These are phyloP conservation scores for Solanum chacoense DNA, from an alignment of 305 asterid species.

Conservation along the genomic window DNA sequence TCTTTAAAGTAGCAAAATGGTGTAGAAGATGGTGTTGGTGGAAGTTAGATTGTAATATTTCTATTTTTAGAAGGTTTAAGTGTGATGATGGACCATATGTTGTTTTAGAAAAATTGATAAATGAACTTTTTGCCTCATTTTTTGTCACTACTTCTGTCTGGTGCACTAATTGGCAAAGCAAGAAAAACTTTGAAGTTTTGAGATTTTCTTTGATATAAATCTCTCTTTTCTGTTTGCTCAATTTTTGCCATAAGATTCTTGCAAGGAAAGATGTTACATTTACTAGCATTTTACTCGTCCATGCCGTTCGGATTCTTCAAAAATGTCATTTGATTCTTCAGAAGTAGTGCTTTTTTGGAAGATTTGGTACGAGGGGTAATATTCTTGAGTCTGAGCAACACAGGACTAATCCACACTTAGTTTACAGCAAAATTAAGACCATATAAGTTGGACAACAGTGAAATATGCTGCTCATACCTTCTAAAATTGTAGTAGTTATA, in stretches of 20 bases:
- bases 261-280: neutral
- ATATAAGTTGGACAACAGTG: neutral
- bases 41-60: neutral
- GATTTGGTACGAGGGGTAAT: neutral
- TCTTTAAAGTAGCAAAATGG: neutral
- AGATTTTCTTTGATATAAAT: neutral
- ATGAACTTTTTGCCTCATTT: neutral
- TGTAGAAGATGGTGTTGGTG: neutral
- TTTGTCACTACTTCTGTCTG: neutral
- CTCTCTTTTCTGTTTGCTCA: neutral
- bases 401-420: neutral
- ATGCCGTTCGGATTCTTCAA: neutral
- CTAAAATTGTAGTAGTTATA: neutral
- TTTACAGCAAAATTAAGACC: neutral
- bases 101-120: neutral
- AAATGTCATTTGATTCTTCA: neutral
- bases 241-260: neutral
- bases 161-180: neutral
- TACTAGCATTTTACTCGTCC: neutral
- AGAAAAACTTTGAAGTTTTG: neutral
- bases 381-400: neutral
- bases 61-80: neutral
- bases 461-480: neutral
- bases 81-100: neutral
- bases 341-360: neutral